Conservation (phyloP, 148 eudicot species). For the Fallopia convolvulus region DNA sequence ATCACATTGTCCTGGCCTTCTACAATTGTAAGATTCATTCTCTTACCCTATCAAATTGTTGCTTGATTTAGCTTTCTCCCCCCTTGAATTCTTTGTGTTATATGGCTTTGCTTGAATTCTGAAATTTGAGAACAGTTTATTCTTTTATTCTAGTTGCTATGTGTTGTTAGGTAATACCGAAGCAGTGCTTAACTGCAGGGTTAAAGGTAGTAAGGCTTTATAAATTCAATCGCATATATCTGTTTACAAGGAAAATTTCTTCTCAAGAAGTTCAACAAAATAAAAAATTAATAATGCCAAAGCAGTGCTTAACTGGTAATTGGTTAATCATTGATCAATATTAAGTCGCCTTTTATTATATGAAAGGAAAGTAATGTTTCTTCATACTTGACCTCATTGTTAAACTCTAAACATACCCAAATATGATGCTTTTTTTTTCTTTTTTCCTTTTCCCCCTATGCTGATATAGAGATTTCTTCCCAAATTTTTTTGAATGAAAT, state of each 20-base stretch:
- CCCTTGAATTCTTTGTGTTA: no score
- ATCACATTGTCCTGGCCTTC: no score
- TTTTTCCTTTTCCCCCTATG: not conserved
- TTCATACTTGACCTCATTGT: not conserved
- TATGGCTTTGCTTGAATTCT: no score
- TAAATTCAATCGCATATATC: not conserved
- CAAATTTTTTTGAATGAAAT: not conserved
- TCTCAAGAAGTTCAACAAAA: not conserved
- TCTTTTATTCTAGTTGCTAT: no score
- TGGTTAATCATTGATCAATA: not conserved
- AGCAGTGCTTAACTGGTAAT: not conserved
- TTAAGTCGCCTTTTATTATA: not conserved
- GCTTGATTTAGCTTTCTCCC: no score
- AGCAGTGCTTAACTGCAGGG: no score
- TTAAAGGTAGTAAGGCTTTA: constrained; percentile 60
- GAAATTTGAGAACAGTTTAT: no score
- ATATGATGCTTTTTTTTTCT: not conserved
- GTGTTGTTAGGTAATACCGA: no score
- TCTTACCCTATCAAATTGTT: no score
- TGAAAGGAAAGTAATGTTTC: not conserved
- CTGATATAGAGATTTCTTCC: not conserved
- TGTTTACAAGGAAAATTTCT: not conserved
- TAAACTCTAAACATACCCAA: not conserved
- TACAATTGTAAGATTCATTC: no score
- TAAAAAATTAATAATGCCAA: not conserved